phyloP scores from a whole-genome alignment of 2,329 filamentous ascomycete species.

The Botryotinia globosa region DNA sequence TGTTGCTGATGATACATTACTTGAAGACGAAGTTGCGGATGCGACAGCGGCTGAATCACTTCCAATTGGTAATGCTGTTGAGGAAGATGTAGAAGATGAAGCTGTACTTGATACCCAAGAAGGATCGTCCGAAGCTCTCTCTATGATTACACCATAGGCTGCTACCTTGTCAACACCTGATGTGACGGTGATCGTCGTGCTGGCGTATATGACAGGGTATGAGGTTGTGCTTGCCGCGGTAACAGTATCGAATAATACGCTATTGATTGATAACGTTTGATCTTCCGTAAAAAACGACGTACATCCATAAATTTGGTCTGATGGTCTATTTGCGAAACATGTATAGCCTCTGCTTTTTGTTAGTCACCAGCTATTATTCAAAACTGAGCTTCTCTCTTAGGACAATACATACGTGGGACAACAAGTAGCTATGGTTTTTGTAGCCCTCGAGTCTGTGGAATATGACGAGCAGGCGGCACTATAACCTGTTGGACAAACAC shows the following conservation, averaged over 20 bases:
- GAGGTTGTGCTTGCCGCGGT: not conserved
- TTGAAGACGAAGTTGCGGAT: not conserved
- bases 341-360: constrained; percentile 6
- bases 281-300: constrained; percentile 3
- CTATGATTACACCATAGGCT: constrained; percentile 15
- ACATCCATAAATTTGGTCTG: constrained; percentile 13
- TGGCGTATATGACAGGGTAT: not conserved
- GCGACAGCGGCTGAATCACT: not conserved
- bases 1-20: not conserved
- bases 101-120: constrained; percentile 5
- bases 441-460: not conserved
- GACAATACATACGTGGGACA: constrained; percentile 10
- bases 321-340: constrained; percentile 3
- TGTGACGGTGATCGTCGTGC: constrained; percentile 3
- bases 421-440: constrained; percentile 12
- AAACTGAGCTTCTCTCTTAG: not conserved
- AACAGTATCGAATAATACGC: constrained; percentile 7
- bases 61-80: not conserved
- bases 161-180: not conserved
- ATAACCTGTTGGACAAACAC: constrained; percentile 7
- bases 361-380: not conserved
- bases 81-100: not conserved
- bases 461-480: constrained; percentile 11
- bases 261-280: not conserved
- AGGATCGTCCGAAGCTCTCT: constrained; percentile 9